Base-by-base conservation (phyloP, 2,329 filamentous ascomycete species). In the Graphilbum sp. region DNA sequence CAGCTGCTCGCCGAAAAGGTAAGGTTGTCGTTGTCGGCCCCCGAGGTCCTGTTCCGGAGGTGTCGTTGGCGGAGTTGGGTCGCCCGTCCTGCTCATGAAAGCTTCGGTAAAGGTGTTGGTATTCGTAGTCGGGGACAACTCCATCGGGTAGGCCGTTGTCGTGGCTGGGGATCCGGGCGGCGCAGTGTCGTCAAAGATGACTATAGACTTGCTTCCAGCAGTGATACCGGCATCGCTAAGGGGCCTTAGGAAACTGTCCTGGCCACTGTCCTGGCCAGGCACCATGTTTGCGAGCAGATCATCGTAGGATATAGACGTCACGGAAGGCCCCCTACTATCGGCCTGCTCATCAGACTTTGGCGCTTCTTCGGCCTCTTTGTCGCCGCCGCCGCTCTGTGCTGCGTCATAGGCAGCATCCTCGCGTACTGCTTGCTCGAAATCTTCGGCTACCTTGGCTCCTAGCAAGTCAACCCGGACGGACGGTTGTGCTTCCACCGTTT, bases 121-220 rank as follows among this genome's bases (percentile, higher is more conserved):
- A n/a, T 7, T 25, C 23, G 23, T 12, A 25, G n/a, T n/a, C n/a
- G n/a, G n/a, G n/a, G n/a, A n/a, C n/a, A n/a, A n/a, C n/a, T n/a
- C n/a, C n/a, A n/a, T n/a, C n/a, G n/a, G n/a, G n/a, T n/a, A n/a
- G n/a, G n/a, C n/a, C n/a, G n/a, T n/a, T n/a, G n/a, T n/a, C n/a
- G n/a, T n/a, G n/a, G n/a, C n/a, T n/a, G n/a, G n/a, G n/a, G n/a
- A n/a, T n/a, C 71, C 59, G 5, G 61, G 58, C 0, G 64, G 59
- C 15, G 67, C 47, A 0, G 76, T 79, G 24, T 73, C 74, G 41
- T 92, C 83, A 27, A 93, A 75, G 50, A 94, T 92, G 39, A 94
- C 69, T 46, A 94, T 92, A 0, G 85, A 93, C 51, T 87, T 79
- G 62, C 84, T 93, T n/a, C 84, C 82, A 11, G 67, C 66, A 0